These are phyloP conservation scores for Penicillium pulvis DNA, from an alignment of 495 filamentous ascomycete species.

Conservation along the genomic window DNA sequence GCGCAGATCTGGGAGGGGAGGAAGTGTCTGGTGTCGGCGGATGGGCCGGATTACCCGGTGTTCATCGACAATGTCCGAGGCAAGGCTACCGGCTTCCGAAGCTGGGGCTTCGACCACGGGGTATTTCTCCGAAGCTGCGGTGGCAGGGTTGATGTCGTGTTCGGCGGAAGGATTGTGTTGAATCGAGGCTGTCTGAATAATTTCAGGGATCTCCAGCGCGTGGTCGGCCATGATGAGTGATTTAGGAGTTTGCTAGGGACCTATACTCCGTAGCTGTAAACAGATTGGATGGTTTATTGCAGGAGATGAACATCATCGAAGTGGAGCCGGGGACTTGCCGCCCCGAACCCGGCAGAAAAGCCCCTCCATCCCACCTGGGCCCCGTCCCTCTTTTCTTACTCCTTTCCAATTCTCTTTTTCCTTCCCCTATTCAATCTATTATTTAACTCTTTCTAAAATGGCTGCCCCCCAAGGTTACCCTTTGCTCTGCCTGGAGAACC, in stretches of 20 bases:
- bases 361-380: conserved; percentile 27
- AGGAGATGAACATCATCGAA: not conserved
- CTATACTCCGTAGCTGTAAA: not conserved
- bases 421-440: conserved; percentile 13
- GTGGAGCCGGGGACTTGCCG: conserved; percentile 16
- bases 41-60: conserved; percentile 56
- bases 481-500: conserved; percentile 93
- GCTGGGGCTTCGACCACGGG: conserved; percentile 47
- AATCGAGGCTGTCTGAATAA: conserved; percentile 78
- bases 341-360: conserved; percentile 29
- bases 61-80: conserved; percentile 50
- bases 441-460: conserved; percentile 53
- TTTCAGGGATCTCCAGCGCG: conserved; percentile 66
- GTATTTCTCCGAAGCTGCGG: conserved; percentile 62
- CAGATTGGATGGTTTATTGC: conserved; percentile 1
- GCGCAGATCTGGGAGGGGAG: conserved; percentile 86
- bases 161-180: conserved; percentile 63
- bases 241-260: conserved; percentile 1
- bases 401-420: not conserved
- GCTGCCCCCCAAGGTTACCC: conserved; percentile 72
- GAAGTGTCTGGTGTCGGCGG: conserved; percentile 60
- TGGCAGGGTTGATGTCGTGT: conserved; percentile 82
- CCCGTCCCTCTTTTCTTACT: conserved; percentile 17
- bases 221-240: conserved; percentile 37
- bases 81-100: conserved; percentile 49